Base-by-base conservation (phyloP, 2,329 filamentous ascomycete species). In the Xylaria hypoxylon region DNA sequence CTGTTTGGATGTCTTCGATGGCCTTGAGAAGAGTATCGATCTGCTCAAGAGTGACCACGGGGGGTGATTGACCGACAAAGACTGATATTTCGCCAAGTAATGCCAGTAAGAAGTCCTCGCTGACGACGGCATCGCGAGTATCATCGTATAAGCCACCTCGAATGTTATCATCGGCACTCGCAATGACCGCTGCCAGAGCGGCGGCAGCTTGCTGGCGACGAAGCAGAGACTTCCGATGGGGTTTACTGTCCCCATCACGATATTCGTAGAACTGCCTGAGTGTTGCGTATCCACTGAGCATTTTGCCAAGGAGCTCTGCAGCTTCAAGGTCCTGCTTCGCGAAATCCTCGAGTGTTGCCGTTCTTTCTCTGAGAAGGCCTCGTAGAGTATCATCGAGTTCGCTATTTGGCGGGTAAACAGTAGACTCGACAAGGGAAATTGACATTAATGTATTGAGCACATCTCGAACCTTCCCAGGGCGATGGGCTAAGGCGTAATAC, bases 201-300 rank as follows among this genome's bases (percentile, higher is more conserved):
- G 87, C 84, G 0, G 91, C 92, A 5, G 94, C 85, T 70, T 91
- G 88, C 61, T 88, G 87, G 71, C 89, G 91, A 22, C 90, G 83
- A 13, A 86, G 83, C 24, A 89, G 80, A 0, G 89, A 85, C 64
- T 81, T 81, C 26, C 77, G 69, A 40, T 42, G 85, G 79, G 24
- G 77, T 22, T 72, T 74, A 26, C 70, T 70, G 19, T 72, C 65
- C 73, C 88, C 86, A 75, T 98, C 95, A 55, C 95, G 89, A n/a
- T 94, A 86, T 68, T 94, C 91, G 79, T 97, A 98, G 81, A 95
- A 97, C 71, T 90, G 91, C 40, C 95, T 91, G 22, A 98, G 84
- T 0, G 94, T 97, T 24, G 94, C 95, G 75, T 98, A 98, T 24
- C 95, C 95, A 77, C 92, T 96, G 10, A 97, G 88, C 80, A 94